Conservation (phyloP, 106 monocot genomes). For the Dendrobium officinale region DNA sequence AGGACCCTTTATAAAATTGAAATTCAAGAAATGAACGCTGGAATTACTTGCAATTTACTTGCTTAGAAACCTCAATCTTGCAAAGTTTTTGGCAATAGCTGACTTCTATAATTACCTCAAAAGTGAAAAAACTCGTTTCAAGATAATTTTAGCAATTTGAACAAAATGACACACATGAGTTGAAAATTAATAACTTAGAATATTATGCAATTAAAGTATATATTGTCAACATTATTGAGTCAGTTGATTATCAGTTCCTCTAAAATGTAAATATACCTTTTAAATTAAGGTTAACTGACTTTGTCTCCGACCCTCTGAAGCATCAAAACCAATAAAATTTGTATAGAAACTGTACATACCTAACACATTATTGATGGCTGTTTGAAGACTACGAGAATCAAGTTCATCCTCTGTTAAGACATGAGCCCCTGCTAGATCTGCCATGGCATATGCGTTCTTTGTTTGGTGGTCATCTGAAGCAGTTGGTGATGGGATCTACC, state of each 20-base stretch:
- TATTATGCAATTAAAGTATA: neutral
- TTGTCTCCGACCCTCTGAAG: neutral
- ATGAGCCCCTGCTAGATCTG: constrained; percentile 29
- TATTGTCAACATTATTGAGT: neutral
- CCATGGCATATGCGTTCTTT: constrained; percentile 38
- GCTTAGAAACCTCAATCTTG: neutral
- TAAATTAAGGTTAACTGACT: neutral
- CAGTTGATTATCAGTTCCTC: neutral
- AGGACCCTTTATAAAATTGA: too few relatives aligned
- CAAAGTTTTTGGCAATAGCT: neutral
- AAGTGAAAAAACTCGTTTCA: neutral
- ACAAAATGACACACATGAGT: neutral
- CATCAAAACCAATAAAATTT: neutral
- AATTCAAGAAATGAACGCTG: too few relatives aligned
- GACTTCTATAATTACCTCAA: neutral
- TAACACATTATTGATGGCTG: constrained; percentile 26
- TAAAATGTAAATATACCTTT: neutral
- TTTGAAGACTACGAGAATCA: constrained; percentile 25
- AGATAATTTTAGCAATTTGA: neutral
- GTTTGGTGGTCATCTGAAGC: constrained; percentile 38
- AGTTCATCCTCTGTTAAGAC: constrained; percentile 38
- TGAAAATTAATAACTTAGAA: neutral
- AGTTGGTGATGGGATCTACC: constrained; percentile 32
- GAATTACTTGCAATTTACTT: too few relatives aligned
- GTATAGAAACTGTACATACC: constrained; percentile 12